Evolutionary conservation across 1,139 yeast species (phyloP).

Genomic region (Arxiozyma telluris): DNA sequence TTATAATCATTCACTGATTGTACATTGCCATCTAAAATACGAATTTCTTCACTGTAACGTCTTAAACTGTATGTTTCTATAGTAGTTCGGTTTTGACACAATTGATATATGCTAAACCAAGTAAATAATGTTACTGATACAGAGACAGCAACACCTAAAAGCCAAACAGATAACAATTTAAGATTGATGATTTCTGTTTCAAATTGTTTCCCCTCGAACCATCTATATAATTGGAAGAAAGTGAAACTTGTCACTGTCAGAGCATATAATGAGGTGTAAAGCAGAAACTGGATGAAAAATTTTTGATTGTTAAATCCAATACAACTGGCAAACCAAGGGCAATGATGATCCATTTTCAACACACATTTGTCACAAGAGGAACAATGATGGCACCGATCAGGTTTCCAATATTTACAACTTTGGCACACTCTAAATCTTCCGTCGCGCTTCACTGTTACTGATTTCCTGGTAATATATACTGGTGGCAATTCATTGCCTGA

Average conservation of each 20-base stretch:
- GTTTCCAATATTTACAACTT: slow-evolving; percentile 81
- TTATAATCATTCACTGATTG: slow-evolving; percentile 41
- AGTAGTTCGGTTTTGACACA: slow-evolving; percentile 63
- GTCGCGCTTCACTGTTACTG: slow-evolving; percentile 36
- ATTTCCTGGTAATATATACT: slow-evolving; percentile 27
- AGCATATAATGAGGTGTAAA: slow-evolving; percentile 47
- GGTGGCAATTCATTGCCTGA: slow-evolving; percentile 35
- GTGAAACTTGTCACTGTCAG: slow-evolving; percentile 29
- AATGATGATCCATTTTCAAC: slow-evolving; percentile 80
- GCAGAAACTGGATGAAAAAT: slow-evolving; percentile 64
- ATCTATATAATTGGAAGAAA: slow-evolving; percentile 36
- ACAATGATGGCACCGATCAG: slow-evolving; percentile 91
- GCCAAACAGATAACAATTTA: slow-evolving; percentile 50
- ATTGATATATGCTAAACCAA: slow-evolving; percentile 50
- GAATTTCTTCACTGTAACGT: slow-evolving; percentile 41
- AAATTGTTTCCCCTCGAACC: slow-evolving; percentile 40
- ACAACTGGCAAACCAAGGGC: slow-evolving; percentile 94
- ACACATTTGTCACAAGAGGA: slow-evolving; percentile 62
- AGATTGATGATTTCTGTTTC: slow-evolving; percentile 42
- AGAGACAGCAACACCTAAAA: slow-evolving; percentile 55
- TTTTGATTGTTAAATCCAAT: slow-evolving; percentile 78
- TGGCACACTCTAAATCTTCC: slow-evolving; percentile 51
- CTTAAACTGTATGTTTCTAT: slow-evolving; percentile 66
- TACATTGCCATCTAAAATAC: slow-evolving; percentile 33
- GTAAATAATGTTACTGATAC: slow-evolving; percentile 54